Base-by-base conservation (phyloP, 768 basidiomycete genomes). In the Tylopilus subfusipes region DNA sequence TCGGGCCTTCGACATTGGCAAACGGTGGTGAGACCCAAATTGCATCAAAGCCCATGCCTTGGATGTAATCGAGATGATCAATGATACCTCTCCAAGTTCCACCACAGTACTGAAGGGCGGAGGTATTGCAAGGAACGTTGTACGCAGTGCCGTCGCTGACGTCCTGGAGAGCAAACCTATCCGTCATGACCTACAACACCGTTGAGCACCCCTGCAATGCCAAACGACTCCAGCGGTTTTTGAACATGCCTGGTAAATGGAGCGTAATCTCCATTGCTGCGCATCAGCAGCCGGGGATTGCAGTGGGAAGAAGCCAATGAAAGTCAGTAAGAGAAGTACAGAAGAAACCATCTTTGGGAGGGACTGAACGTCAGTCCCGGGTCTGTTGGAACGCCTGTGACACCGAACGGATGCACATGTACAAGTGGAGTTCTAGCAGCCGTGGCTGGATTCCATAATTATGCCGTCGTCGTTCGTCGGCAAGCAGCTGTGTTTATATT, bases 1-100 rank as follows among this genome's bases (percentile, higher is more conserved):
- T 79, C 45, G 66, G 70, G 2, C 76, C 76, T 25, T 79, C 78
- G 33, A 80, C 65, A 51, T 82, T 82, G 47, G 73, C 62, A 34
- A 77, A 75, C 21, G 82, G 71, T 1, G 83, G 84, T 2, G 81
- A 81, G 48, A 82, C 80, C 82, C 82, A 84, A 27, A 83, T 52
- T 16, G 75, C 82, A 54, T 82, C 81, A 60, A 83, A 83, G 31
- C 83, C 83, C 80, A 84, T 81, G 55, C 72, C 73, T 58, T 81
- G 75, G 51, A 85, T 84, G 63, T 85, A 85, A 68, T 84, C 83
- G 46, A 85, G 76, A 57, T 82, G 78, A 55, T 72, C 70, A 48
- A 73, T 73, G 53, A 82, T 73, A 12, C 78, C 78, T 50, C 72
- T 65, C 78, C 80, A 84, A 2, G 80, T 79, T 6, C 83, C 83